Percentiles rank a stretch among this genome's conserved stretches.
Conservation (phyloP, 306 rosid species). For the Abrus pulchellus region DNA sequence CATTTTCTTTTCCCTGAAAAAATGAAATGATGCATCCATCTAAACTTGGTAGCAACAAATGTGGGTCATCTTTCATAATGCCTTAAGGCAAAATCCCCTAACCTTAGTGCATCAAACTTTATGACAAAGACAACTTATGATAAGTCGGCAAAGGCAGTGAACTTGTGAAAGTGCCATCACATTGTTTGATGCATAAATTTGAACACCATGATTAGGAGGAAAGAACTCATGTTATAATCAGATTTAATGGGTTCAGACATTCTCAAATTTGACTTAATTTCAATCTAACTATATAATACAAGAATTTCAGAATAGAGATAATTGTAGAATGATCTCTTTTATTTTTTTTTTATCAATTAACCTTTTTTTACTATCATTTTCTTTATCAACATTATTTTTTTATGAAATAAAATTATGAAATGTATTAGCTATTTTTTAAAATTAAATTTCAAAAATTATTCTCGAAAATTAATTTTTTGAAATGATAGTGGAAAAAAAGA, state of each 20-base stretch:
- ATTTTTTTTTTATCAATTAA: too few species aligned
- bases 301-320: neutral
- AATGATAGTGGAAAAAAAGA: too few species aligned
- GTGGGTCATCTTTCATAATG: slow-evolving; percentile 42
- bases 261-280: too few species aligned
- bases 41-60: slow-evolving; percentile 35
- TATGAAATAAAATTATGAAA: too few species aligned
- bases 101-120: slow-evolving; percentile 36
- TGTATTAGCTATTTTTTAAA: too few species aligned
- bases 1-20: neutral
- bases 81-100: slow-evolving; percentile 10
- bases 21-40: slow-evolving; percentile 38
- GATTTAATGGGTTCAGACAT: too few species aligned
- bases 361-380: too few species aligned
- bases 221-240: neutral
- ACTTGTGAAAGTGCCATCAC: slow-evolving; percentile 14
- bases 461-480: too few species aligned
- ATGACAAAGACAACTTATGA: slow-evolving; percentile 40
- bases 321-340: too few species aligned
- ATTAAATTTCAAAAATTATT: too few species aligned
- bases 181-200: slow-evolving; percentile 29
- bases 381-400: too few species aligned
- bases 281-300: neutral
- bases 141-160: slow-evolving; percentile 8
- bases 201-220: neutral